These are phyloP conservation scores for Boletus rex-veris DNA, from an alignment of 768 basidiomycete species.

Conservation along the genomic window DNA sequence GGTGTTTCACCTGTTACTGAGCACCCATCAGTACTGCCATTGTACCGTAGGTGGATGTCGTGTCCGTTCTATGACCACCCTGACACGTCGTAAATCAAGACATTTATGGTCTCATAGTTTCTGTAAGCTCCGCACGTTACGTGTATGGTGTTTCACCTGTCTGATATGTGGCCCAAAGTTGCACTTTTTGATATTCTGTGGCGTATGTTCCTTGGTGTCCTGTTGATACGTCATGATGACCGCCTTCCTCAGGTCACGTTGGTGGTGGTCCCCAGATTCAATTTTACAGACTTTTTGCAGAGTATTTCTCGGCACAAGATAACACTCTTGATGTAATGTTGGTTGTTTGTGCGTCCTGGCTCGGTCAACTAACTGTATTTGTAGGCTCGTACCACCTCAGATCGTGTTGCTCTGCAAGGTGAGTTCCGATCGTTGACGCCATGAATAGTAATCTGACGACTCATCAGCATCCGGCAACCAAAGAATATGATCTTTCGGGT, in stretches of 20 bases:
- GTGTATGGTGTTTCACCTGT: background rate
- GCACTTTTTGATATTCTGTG: slow-evolving; percentile 51
- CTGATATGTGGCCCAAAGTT: slow-evolving; percentile 33
- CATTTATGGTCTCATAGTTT: slow-evolving; percentile 58
- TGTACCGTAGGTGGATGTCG: slow-evolving; percentile 47
- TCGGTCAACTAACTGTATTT: background rate
- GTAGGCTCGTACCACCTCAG: slow-evolving; percentile 63
- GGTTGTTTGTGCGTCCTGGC: background rate
- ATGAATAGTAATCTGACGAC: background rate
- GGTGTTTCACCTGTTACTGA: slow-evolving; percentile 7
- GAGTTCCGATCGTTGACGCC: background rate
- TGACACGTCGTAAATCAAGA: slow-evolving; percentile 36
- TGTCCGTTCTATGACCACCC: background rate
- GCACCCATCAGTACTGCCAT: slow-evolving; percentile 46
- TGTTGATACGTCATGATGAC: background rate
- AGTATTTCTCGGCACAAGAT: slow-evolving; percentile 59
- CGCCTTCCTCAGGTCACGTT: slow-evolving; percentile 43
- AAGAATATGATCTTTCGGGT: slow-evolving; percentile 47
- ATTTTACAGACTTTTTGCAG: slow-evolving; percentile 55
- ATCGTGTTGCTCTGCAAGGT: slow-evolving; percentile 68
- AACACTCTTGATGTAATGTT: slow-evolving; percentile 49
- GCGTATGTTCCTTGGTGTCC: slow-evolving; percentile 34
- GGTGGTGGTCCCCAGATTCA: slow-evolving; percentile 62
- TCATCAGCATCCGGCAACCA: slow-evolving; percentile 49
- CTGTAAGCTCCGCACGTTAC: slow-evolving; percentile 34